Base-by-base conservation (phyloP, 306 rosid genomes). In the Malus sieversii region DNA sequence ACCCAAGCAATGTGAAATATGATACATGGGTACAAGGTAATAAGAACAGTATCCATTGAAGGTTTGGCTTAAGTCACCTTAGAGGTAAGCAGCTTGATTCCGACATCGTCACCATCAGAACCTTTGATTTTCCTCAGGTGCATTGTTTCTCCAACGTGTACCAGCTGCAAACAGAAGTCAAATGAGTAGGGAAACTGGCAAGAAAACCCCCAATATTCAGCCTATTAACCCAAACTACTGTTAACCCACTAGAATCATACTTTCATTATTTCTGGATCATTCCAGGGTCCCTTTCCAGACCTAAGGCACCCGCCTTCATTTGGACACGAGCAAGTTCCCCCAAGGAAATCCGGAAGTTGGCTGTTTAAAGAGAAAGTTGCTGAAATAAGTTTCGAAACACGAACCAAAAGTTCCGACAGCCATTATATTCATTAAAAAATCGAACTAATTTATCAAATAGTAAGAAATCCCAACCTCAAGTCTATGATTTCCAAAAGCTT, bases 271-370 rank as follows among this genome's bases (percentile, higher is more conserved):
- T 88, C 84, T 38, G 91, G 92, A 88, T 92, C 89, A 79, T 83
- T 90, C 99, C 99, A 95, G 71, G 99, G 99, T 78, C 99, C 99
- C 85, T 85, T 95, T 87, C 83, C 81, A 84, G 97, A 86, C 82
- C 91, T 84, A 77, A 90, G 89, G 78, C 99, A 95, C 35, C 99
- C 96, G 53, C 97, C 99, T 80, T 88, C 88, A 77, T 87, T 90
- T 63, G 86, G 87, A 82, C 99, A 95, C 3, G 87, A 92, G 84
- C 99, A 95, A 74, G 83, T 80, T 80, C 99, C 99, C 25, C 99
- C 99, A 19, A 95, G 90, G 79, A 92, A 95, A 82, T 86, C 90
- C 2, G 99, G 99, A 79, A 95, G 96, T 79, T 95, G 97, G 81
- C 99, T 95, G 96, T 79, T 78, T 55, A 62, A 38, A 76, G 35